Base-by-base conservation (phyloP, 352 stramenopile species). In the Pythium scleroteichum region DNA sequence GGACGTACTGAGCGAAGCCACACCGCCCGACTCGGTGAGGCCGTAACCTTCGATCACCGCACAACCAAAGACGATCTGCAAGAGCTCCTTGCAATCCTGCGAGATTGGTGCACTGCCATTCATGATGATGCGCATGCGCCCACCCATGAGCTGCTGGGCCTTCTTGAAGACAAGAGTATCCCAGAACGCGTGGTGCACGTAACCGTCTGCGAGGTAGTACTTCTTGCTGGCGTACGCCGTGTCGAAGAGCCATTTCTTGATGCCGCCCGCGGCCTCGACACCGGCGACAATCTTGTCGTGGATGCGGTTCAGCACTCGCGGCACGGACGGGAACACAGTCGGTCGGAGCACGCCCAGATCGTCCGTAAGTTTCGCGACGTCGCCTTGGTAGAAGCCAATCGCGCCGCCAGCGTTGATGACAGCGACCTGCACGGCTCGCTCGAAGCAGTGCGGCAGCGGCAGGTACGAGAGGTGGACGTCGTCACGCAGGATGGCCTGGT, bases 401-500 rank as follows among this genome's bases (percentile, higher is more conserved):
- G 77, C 27, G 78, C 89, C 57, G 85, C 95, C 40, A 72, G 86
- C 33, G 68, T 72, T 66, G 97, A 92, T 17, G 82, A 98, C 80
- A 20, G 80, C 75, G 13, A 74, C 85, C 1, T 95, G 86, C 17
- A 98, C 77, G 7, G 87, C 72, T 8, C 95, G 82, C 78, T 99
- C 96, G 53, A 98, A 97, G 33, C 98, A 94, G 70, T 99, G 96
- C 1, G 94, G 81, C 33, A 99, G 70, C n/a, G 95, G 96, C 40
- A 99, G 72, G 73, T 98, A 99, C n/a, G 85, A 97, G 19, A 98
- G 70, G 69, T 98, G 92, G 24, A 96, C 75, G 71, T 98, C 94
- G 20, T 56, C 32, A 2, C n/a, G 32, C 29, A 47, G 29, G 44
- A 62, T 53, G 12, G 41, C 48, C 26, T 53, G 27, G 29, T 33